A percentile compares a stretch with the other conserved stretches of the same genome.
Evolutionary conservation across 1,139 yeast species (phyloP).

Genomic region (Suzukiozyma palmioleophila): DNA sequence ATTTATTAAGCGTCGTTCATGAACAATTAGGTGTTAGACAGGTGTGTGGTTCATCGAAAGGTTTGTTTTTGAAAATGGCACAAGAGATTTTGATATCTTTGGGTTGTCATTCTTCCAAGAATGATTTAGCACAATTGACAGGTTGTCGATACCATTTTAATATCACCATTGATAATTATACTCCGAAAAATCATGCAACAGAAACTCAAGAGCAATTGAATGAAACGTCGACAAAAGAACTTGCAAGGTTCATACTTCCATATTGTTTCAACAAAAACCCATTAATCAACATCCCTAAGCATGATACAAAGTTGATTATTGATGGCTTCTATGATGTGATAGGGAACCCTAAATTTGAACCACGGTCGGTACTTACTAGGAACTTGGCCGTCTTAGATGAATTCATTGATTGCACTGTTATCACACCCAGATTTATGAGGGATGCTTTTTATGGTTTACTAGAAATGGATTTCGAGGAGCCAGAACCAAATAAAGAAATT

Average conservation of each 20-base stretch:
- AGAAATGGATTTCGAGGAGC: slow-evolving; percentile 17
- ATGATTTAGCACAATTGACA: slow-evolving; percentile 67
- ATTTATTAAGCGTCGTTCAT: slow-evolving; percentile 59
- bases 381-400: slow-evolving; percentile 45
- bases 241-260: slow-evolving; percentile 60
- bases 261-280: slow-evolving; percentile 62
- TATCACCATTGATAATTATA: slow-evolving; percentile 53
- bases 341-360: slow-evolving; percentile 57
- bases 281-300: slow-evolving; percentile 50
- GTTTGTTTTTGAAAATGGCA: slow-evolving; percentile 56
- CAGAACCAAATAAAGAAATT: slow-evolving; percentile 12
- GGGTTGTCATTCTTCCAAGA: slow-evolving; percentile 33
- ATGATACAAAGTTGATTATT: slow-evolving; percentile 66
- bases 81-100: slow-evolving; percentile 49
- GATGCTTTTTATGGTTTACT: slow-evolving; percentile 57
- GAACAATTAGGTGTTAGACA: slow-evolving; percentile 66
- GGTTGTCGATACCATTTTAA: slow-evolving; percentile 73
- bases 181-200: slow-evolving; percentile 68
- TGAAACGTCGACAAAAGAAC: slow-evolving; percentile 44
- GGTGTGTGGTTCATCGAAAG: slow-evolving; percentile 64
- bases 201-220: slow-evolving; percentile 33
- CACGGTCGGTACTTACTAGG: slow-evolving; percentile 28
- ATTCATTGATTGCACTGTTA: slow-evolving; percentile 45
- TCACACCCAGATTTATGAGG: slow-evolving; percentile 49
- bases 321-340: slow-evolving; percentile 71